Base-by-base conservation (phyloP, 352 stramenopile genomes). In the Blastocystis sp. region DNA sequence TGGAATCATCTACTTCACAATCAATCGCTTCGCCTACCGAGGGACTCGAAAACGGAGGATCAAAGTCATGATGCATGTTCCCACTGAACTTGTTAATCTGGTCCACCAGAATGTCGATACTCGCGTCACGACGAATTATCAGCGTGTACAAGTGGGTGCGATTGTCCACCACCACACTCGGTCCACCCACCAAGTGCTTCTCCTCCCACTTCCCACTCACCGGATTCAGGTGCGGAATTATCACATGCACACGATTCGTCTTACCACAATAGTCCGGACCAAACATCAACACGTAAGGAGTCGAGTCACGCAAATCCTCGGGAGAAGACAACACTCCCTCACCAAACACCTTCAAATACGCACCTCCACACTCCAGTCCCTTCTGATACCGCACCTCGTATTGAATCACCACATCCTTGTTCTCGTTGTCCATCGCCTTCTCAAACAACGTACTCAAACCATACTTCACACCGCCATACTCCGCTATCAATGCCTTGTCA, bases 231-330 rank as follows among this genome's bases (percentile, higher is more conserved):
- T 97, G 92, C 87, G 94, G 91, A 87, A 97, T 93, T 81, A 97
- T 97, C 36, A 97, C 93, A 78, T 97, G 94, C 9, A 92, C 88
- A 38, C 97, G 97, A 88, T 97, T 93, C 87, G 89, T 97, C 14
- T 89, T 87, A 49, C 94, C 94, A 87, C 94, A 97, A 84, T 95
- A 95, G 88, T 97, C 94, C 0, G 94, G 94, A 0, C 94, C 94
- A 88, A 97, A 97, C 94, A 97, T 97, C 88, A 97, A 92, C 73
- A 92, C 91, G 84, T 96, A 97, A 36, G 93, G 93, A 59, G 92
- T 93, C 38, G 89, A 84, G 87, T 95, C 91, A 67, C 90, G 91
- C 65, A 96, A 92, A 9, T 71, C 67, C 85, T 79, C 24, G 16
- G 36, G 16, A 87, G 53, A n/a, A 1, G 86, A 81, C 7, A 88